These are phyloP conservation scores for Melastoma candidum DNA, from an alignment of 441 rosid species.

Conservation along the genomic window DNA sequence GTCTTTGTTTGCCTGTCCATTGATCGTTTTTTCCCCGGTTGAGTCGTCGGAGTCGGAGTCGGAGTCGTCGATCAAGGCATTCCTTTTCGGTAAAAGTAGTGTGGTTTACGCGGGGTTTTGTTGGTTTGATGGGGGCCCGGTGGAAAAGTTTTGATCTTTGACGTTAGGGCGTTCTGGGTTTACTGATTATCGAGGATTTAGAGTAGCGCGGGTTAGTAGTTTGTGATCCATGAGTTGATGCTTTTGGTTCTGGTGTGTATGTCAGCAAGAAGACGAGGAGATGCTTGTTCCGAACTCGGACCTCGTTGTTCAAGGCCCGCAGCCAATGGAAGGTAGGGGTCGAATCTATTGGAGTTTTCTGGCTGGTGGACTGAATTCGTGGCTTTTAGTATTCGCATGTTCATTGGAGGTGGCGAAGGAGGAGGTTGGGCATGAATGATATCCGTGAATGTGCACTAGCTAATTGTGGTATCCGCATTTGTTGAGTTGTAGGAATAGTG, in stretches of 20 bases:
- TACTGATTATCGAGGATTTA: slow-evolving; percentile 33
- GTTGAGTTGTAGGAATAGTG: slow-evolving; percentile 29
- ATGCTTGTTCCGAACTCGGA: slow-evolving; percentile 93
- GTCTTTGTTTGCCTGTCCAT: not conserved
- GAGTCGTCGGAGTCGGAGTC: too few species aligned
- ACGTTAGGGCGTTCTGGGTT: not conserved
- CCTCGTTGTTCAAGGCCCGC: slow-evolving; percentile 68
- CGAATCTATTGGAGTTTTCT: not conserved
- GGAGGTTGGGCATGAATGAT: not conserved
- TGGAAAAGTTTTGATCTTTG: not conserved
- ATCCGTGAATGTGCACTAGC: too few species aligned
- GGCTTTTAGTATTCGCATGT: slow-evolving; percentile 20
- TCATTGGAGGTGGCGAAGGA: slow-evolving; percentile 3
- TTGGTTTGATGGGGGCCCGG: slow-evolving; percentile 5
- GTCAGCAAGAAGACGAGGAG: slow-evolving; percentile 92
- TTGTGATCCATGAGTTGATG: slow-evolving; percentile 20
- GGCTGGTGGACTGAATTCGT: slow-evolving; percentile 14
- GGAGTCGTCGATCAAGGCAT: too few species aligned
- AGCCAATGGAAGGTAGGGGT: slow-evolving; percentile 83
- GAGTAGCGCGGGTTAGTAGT: slow-evolving; percentile 16
- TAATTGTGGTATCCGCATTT: slow-evolving; percentile 6
- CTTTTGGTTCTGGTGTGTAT: slow-evolving; percentile 14
- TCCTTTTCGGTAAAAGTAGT: too few species aligned
- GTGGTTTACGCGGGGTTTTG: not conserved
- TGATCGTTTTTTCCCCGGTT: too few species aligned